A percentile compares a stretch with the other conserved stretches of the same genome.
phyloP scores from a whole-genome alignment of 2,329 filamentous ascomycete species.

The Botrytis elliptica region DNA sequence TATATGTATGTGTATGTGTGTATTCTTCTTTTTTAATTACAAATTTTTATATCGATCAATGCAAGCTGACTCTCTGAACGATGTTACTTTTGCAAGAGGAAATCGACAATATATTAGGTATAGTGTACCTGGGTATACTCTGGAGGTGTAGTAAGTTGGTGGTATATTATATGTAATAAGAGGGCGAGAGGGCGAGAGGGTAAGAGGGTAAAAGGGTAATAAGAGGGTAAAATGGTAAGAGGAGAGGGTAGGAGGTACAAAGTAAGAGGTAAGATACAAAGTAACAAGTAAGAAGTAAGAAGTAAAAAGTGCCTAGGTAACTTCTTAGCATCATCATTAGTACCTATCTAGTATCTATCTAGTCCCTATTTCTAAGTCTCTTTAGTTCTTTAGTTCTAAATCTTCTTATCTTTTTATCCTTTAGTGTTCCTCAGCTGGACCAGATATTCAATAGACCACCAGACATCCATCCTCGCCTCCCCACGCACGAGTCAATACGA shows the following conservation, averaged over 20 bases:
- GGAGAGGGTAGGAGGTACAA: background rate
- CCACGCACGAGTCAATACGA: constrained; percentile 4
- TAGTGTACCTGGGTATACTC: background rate
- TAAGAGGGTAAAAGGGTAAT: no score
- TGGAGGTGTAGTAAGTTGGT: background rate
- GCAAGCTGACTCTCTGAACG: background rate
- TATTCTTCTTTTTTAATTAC: background rate
- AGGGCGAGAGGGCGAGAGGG: no score
- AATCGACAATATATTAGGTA: background rate
- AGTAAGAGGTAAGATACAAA: no score
- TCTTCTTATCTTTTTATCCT: background rate
- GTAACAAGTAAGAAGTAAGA: no score
- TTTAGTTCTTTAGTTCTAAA: background rate
- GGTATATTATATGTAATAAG: no score
- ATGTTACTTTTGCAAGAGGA: background rate
- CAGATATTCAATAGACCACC: background rate
- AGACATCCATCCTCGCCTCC: background rate
- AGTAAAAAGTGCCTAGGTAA: background rate
- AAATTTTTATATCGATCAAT: background rate
- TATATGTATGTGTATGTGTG: no score
- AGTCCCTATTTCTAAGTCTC: background rate
- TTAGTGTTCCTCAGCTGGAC: background rate
- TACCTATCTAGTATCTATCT: no score
- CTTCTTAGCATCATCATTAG: background rate
- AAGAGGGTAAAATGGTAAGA: background rate